These are phyloP conservation scores for Botrytis aclada DNA, from an alignment of 2,329 filamentous ascomycete genomes.

Conservation along the genomic window DNA sequence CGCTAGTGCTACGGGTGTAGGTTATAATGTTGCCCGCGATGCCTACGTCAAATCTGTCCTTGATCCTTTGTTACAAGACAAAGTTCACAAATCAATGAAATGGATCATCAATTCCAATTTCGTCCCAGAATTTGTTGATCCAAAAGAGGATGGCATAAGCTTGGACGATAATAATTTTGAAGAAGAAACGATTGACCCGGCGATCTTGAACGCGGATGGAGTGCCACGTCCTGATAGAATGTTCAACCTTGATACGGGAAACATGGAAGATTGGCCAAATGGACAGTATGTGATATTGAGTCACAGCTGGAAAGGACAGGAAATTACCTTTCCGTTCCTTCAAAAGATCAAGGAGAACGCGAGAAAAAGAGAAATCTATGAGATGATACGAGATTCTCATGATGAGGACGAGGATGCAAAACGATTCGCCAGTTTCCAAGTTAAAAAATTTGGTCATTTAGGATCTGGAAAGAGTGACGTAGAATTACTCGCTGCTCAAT, in stretches of 20 bases:
- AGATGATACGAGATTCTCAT: constrained; percentile 19
- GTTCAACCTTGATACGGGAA: constrained; percentile 39
- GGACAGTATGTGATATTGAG: constrained; percentile 41
- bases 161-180: not conserved
- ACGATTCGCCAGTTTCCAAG: constrained; percentile 20
- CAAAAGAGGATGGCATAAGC: not conserved
- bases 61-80: constrained; percentile 22
- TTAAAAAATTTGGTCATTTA: constrained; percentile 20
- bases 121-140: constrained; percentile 19
- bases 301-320: constrained; percentile 39
- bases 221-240: constrained; percentile 34
- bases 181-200: constrained; percentile 8
- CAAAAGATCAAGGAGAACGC: constrained; percentile 20
- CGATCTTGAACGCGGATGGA: constrained; percentile 22
- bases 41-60: constrained; percentile 22
- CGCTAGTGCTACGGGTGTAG: constrained; percentile 20
- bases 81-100: constrained; percentile 23
- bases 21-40: constrained; percentile 21
- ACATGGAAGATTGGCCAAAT: constrained; percentile 34
- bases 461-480: constrained; percentile 18
- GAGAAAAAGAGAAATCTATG: constrained; percentile 20
- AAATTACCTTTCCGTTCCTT: constrained; percentile 37
- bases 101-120: constrained; percentile 21
- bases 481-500: constrained; percentile 18
- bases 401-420: constrained; percentile 20